Evolutionary conservation across 352 stramenopile genomes (phyloP).

Genomic region (Globisporangium alternatum): DNA sequence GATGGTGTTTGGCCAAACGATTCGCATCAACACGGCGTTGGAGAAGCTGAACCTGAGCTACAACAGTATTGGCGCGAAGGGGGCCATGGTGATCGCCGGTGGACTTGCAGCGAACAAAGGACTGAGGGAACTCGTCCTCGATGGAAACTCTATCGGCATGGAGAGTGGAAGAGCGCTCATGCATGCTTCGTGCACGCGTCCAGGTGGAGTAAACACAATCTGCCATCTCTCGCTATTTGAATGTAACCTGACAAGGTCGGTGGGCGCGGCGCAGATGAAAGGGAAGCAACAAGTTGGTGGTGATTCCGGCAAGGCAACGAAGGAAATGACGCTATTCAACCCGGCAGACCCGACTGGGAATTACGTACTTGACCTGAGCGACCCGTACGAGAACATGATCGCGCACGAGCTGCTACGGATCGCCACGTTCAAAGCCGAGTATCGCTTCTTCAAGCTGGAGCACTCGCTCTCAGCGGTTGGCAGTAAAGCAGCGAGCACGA

Average conservation of each 20-base stretch:
- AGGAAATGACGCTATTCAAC: slow-evolving; percentile 57
- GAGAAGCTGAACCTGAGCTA: slow-evolving; percentile 51
- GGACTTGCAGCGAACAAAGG: slow-evolving; percentile 47
- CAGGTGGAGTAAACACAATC: slow-evolving; percentile 16
- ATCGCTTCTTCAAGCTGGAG: slow-evolving; percentile 53
- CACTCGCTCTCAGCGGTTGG: slow-evolving; percentile 25
- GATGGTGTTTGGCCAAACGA: slow-evolving; percentile 49
- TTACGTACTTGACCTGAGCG: slow-evolving; percentile 59
- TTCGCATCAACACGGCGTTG: slow-evolving; percentile 49
- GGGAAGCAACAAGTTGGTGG: slow-evolving; percentile 14
- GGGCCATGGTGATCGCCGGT: slow-evolving; percentile 50
- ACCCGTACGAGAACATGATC: slow-evolving; percentile 78
- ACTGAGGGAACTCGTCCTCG: slow-evolving; percentile 43
- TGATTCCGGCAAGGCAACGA: slow-evolving; percentile 1
- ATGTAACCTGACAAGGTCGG: slow-evolving; percentile 35
- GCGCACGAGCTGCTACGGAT: slow-evolving; percentile 63
- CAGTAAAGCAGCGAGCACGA: slow-evolving; percentile 16
- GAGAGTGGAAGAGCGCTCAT: slow-evolving; percentile 55
- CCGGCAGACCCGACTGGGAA: slow-evolving; percentile 43
- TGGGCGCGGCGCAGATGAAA: slow-evolving; percentile 4
- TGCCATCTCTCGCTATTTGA: slow-evolving; percentile 56
- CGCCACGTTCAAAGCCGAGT: slow-evolving; percentile 47
- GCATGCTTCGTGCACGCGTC: slow-evolving; percentile 44
- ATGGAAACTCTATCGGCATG: slow-evolving; percentile 60
- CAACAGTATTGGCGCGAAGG: slow-evolving; percentile 59